Evolutionary conservation across 2,329 filamentous ascomycete species (phyloP).

Genomic region (Sclerotinia trifoliorum): DNA sequence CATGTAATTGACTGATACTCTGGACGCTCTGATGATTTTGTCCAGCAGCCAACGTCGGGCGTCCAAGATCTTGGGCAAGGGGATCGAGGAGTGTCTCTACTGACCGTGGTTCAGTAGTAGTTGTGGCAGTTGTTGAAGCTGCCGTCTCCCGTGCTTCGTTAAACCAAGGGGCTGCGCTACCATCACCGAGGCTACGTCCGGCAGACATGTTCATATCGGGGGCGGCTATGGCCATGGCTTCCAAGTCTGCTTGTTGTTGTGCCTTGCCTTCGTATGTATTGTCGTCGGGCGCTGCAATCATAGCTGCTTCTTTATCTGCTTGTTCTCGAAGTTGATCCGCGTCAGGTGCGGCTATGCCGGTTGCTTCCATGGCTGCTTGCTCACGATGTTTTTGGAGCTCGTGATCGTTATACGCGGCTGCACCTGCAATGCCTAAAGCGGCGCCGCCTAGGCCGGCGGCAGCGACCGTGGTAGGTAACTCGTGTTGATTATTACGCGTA

Average conservation of each 20-base stretch:
- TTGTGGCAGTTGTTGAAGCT: slow-evolving; percentile 5
- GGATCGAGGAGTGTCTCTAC: slow-evolving; percentile 25
- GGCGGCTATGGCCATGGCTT: slow-evolving; percentile 25
- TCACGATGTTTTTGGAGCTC: slow-evolving; percentile 25
- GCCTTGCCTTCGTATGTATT: slow-evolving; percentile 21
- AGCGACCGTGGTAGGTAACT: slow-evolving; percentile 21
- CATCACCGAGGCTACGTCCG: slow-evolving; percentile 30
- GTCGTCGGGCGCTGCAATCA: slow-evolving; percentile 33
- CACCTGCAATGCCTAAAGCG: slow-evolving; percentile 25
- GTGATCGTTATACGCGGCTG: slow-evolving; percentile 28
- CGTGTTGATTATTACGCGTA: slow-evolving; percentile 17
- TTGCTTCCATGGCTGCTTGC: slow-evolving; percentile 27
- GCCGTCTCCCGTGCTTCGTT: slow-evolving; percentile 1
- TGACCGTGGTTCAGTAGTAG: slow-evolving; percentile 8
- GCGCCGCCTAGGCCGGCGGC: slow-evolving; percentile 32
- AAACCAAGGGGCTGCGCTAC: slow-evolving; percentile 13
- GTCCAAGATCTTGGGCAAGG: slow-evolving; percentile 25
- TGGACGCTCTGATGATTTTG: slow-evolving; percentile 34
- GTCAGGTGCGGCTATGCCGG: slow-evolving; percentile 34
- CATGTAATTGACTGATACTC: slow-evolving; percentile 38
- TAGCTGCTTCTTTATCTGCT: slow-evolving; percentile 32
- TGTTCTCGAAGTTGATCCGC: slow-evolving; percentile 24
- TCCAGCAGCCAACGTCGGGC: slow-evolving; percentile 32
- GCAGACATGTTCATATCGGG: slow-evolving; percentile 30
- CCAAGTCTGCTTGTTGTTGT: slow-evolving; percentile 28